phyloP scores from a whole-genome alignment of 352 stramenopile species.

The Phytophthora hibernalis region DNA sequence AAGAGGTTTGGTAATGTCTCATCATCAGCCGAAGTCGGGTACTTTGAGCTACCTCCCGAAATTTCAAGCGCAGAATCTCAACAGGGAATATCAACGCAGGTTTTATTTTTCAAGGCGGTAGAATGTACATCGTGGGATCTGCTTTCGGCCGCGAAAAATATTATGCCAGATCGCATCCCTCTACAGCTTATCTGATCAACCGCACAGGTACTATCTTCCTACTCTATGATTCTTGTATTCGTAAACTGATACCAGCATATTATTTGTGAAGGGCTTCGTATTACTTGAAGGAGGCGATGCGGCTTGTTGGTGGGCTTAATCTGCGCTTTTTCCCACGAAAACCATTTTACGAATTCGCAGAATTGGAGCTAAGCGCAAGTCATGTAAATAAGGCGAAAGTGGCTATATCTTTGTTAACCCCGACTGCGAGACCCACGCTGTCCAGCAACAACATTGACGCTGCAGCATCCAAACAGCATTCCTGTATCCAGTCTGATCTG shows the following conservation, averaged over 20 bases:
- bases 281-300: constrained; percentile 75
- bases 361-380: constrained; percentile 62
- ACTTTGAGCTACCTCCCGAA: constrained; percentile 53
- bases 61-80: constrained; percentile 30
- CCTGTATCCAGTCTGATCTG: constrained; percentile 33
- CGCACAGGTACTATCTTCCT: constrained; percentile 47
- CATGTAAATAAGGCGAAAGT: constrained; percentile 55
- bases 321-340: constrained; percentile 57
- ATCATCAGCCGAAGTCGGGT: constrained; percentile 13
- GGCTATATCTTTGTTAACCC: constrained; percentile 51
- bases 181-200: constrained; percentile 58
- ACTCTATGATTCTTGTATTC: constrained; percentile 1
- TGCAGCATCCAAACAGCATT: constrained; percentile 1
- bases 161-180: constrained; percentile 69
- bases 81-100: constrained; percentile 24
- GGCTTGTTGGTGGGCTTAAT: constrained; percentile 69
- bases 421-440: neutral
- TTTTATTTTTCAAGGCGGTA: constrained; percentile 69
- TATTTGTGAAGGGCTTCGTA: constrained; percentile 42
- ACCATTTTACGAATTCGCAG: constrained; percentile 72
- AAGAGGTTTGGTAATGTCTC: constrained; percentile 46
- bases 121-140: constrained; percentile 82
- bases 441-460: neutral
- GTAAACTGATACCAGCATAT: constrained; percentile 6
- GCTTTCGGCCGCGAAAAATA: constrained; percentile 61